Conservation (phyloP, 495 filamentous ascomycete species). For the Apodospora peruviana region DNA sequence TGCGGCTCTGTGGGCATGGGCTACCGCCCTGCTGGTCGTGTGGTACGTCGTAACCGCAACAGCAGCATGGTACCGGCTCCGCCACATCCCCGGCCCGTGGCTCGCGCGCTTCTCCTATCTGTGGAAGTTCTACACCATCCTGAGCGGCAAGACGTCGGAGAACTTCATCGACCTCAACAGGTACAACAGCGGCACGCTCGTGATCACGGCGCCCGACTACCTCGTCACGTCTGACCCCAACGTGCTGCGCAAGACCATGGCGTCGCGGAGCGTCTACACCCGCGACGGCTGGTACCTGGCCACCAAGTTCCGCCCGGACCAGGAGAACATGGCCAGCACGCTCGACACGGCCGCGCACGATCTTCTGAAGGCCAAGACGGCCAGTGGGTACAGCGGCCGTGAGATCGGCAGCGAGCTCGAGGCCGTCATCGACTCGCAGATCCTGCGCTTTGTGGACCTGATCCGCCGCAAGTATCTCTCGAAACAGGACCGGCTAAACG, state of each 20-base stretch:
- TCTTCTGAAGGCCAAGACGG: conserved; percentile 30
- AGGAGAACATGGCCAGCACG: conserved; percentile 34
- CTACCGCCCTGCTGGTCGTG: no score
- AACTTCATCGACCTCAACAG: not conserved
- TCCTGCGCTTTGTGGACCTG: conserved; percentile 33
- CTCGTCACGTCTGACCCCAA: conserved; percentile 37
- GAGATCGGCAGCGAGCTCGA: conserved; percentile 42
- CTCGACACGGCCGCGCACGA: conserved; percentile 35
- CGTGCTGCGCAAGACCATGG: conserved; percentile 25
- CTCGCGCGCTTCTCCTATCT: no score
- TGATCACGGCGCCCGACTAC: conserved; percentile 47
- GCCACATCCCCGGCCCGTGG: no score
- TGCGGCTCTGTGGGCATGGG: no score
- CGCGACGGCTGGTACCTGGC: conserved; percentile 27
- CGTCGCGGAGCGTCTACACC: conserved; percentile 25
- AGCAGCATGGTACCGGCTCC: no score
- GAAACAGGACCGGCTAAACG: not conserved
- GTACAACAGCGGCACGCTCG: conserved; percentile 32
- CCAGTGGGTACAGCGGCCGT: conserved; percentile 43
- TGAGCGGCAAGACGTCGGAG: no score
- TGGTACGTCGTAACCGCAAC: no score
- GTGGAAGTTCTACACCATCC: no score
- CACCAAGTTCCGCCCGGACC: conserved; percentile 27
- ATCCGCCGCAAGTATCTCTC: conserved; percentile 27
- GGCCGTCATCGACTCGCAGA: conserved; percentile 34